Percentiles rank a stretch among this genome's conserved stretches.
These are phyloP conservation scores for Oidium heveae DNA, from an alignment of 2,329 filamentous ascomycete genomes.

Conservation along the genomic window DNA sequence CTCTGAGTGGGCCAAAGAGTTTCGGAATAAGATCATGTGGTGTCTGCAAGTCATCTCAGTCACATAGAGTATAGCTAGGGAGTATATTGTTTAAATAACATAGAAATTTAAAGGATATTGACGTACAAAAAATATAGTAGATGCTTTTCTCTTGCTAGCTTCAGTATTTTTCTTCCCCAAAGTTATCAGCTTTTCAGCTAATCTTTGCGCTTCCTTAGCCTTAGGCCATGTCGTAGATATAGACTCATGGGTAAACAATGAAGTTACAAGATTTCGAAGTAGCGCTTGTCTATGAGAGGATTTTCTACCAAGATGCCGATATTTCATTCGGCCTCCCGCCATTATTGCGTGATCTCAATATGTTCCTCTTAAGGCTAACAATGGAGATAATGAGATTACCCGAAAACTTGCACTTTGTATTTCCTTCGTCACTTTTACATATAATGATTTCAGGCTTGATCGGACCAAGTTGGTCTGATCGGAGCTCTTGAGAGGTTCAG, in stretches of 20 bases:
- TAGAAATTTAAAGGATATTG: background rate
- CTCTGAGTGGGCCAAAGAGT: constrained; percentile 59
- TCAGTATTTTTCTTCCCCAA: constrained; percentile 82
- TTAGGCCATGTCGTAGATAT: constrained; percentile 92
- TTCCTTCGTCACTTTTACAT: too few species aligned
- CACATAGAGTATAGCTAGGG: background rate
- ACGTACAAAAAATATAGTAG: constrained; percentile 63
- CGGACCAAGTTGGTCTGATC: too few species aligned
- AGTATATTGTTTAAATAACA: background rate
- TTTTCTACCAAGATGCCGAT: constrained; percentile 64
- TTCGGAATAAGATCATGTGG: constrained; percentile 52
- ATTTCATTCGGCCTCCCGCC: constrained; percentile 71
- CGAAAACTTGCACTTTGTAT: too few species aligned
- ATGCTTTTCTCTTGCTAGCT: constrained; percentile 48
- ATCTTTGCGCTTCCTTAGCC: constrained; percentile 82
- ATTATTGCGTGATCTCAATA: constrained; percentile 21
- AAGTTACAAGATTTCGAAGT: constrained; percentile 85
- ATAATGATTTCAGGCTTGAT: too few species aligned
- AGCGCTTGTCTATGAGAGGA: constrained; percentile 79
- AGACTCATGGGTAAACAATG: constrained; percentile 75
- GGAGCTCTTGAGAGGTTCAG: too few species aligned
- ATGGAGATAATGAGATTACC: too few species aligned
- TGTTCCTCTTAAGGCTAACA: background rate
- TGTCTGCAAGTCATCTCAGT: constrained; percentile 23
- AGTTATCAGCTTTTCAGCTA: constrained; percentile 88